A percentile compares a stretch with the other conserved stretches of the same genome.
These are phyloP conservation scores for Actinomortierella ambigua DNA, from an alignment of 371 early-diverging fungal species.

Conservation along the genomic window DNA sequence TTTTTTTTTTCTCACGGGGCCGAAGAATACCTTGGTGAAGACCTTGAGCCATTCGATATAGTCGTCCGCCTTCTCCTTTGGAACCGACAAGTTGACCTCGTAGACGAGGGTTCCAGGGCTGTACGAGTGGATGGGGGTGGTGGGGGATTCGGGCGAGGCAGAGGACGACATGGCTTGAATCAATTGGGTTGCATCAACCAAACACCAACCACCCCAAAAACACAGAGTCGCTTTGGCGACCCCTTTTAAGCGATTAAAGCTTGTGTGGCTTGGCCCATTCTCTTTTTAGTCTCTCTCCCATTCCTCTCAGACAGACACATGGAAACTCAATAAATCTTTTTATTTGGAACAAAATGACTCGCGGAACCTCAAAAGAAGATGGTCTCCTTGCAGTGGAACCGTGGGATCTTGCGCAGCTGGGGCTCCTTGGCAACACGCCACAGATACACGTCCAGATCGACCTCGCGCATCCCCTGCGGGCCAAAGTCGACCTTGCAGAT, in stretches of 20 bases:
- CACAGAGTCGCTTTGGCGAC: no score
- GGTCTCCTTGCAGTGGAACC: constrained; percentile 68
- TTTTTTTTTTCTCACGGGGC: no score
- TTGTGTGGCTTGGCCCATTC: no score
- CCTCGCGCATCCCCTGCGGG: constrained; percentile 52
- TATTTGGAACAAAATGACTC: no score
- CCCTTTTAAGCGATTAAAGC: no score
- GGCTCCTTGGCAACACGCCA: constrained; percentile 76
- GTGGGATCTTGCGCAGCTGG: constrained; percentile 60
- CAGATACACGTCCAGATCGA: constrained; percentile 68
- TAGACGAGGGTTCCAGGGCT: constrained; percentile 51
- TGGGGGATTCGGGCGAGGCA: constrained; percentile 6
- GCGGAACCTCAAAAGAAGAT: no score
- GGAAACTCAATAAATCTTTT: no score
- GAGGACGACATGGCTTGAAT: constrained; percentile 14
- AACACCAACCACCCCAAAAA: no score
- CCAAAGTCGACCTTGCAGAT: constrained; percentile 24
- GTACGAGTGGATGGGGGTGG: constrained; percentile 21
- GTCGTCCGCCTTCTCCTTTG: constrained; percentile 47
- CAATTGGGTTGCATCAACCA: no score
- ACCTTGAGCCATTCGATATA: constrained; percentile 49
- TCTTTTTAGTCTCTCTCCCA: no score
- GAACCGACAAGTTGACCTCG: constrained; percentile 58
- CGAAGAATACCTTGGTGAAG: constrained; percentile 48
- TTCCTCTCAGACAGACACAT: no score